Conservation (phyloP, 1,139 yeast species). For the Nakaseomyces bracarensis region DNA sequence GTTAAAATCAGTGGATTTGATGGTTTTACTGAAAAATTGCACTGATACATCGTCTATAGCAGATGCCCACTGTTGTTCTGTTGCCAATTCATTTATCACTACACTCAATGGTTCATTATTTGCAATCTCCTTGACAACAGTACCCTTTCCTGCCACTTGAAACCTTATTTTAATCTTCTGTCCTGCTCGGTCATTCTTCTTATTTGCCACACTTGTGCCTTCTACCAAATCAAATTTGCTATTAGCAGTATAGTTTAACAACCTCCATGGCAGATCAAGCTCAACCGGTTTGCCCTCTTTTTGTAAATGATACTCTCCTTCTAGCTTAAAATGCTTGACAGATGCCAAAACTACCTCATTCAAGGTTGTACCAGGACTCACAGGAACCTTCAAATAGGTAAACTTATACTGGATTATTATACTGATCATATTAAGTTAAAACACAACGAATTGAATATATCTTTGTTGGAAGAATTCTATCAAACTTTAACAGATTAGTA, state of each 20-base stretch:
- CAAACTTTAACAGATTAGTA: no score
- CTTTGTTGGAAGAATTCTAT: no score
- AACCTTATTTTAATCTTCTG: conserved; percentile 21
- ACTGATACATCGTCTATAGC: conserved; percentile 11
- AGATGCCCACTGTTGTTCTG: background rate
- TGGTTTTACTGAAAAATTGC: conserved; percentile 20
- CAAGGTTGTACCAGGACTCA: conserved; percentile 11
- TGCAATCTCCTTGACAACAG: conserved; percentile 13
- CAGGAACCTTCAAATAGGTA: conserved; percentile 1
- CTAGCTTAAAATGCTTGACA: conserved; percentile 12
- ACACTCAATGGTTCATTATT: conserved; percentile 10
- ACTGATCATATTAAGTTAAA: no score
- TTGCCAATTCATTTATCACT: conserved; percentile 10
- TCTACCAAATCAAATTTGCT: conserved; percentile 26
- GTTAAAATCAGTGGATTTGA: conserved; percentile 11
- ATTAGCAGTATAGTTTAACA: conserved; percentile 32
- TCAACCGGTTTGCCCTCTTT: conserved; percentile 11
- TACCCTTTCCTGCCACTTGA: conserved; percentile 16
- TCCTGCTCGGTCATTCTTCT: background rate
- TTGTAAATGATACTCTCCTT: conserved; percentile 11
- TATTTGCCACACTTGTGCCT: conserved; percentile 2
- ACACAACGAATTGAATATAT: no score
- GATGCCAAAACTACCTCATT: conserved; percentile 21
- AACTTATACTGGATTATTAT: background rate
- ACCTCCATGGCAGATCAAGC: conserved; percentile 31